These are phyloP conservation scores for Pelargonium fulgidum DNA, from an alignment of 441 rosid genomes.

Conservation along the genomic window DNA sequence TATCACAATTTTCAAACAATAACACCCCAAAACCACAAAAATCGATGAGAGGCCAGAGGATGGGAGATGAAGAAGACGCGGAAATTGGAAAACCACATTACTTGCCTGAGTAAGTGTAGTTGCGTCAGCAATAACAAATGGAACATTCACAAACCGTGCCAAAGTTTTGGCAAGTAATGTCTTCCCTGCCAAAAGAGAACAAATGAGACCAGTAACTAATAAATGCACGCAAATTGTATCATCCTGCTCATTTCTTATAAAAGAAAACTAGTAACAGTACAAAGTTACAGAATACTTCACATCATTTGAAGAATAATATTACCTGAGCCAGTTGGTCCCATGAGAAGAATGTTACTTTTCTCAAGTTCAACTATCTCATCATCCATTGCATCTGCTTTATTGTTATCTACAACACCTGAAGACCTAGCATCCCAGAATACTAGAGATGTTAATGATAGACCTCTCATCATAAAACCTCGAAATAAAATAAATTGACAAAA, in stretches of 20 bases:
- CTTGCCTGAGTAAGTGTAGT: slow-evolving; percentile 92
- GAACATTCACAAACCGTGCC: slow-evolving; percentile 91
- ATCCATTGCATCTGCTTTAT: slow-evolving; percentile 32
- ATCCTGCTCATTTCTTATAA: neutral
- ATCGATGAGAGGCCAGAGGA: too few relatives aligned
- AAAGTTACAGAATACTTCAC: neutral
- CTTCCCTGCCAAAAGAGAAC: slow-evolving; percentile 58
- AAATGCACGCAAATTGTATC: neutral
- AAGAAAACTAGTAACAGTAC: slow-evolving; percentile 10
- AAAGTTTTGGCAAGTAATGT: slow-evolving; percentile 90
- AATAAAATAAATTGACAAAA: too few relatives aligned
- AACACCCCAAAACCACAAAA: too few relatives aligned
- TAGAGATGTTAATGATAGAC: slow-evolving; percentile 4
- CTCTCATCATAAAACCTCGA: neutral
- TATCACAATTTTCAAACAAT: too few relatives aligned
- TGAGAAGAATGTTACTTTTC: slow-evolving; percentile 87
- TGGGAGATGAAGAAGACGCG: too few relatives aligned
- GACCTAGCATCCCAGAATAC: slow-evolving; percentile 57
- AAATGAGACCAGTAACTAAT: neutral
- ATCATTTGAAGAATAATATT: slow-evolving; percentile 17
- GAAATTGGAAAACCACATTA: slow-evolving; percentile 6
- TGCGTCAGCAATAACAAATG: slow-evolving; percentile 96
- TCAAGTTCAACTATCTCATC: slow-evolving; percentile 79
- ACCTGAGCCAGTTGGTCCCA: slow-evolving; percentile 99
- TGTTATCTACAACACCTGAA: slow-evolving; percentile 47